Percentiles rank a stretch among this genome's conserved stretches.
Evolutionary conservation across 371 early-diverging fungal genomes (phyloP).

Genomic region (Mortierella sp.): DNA sequence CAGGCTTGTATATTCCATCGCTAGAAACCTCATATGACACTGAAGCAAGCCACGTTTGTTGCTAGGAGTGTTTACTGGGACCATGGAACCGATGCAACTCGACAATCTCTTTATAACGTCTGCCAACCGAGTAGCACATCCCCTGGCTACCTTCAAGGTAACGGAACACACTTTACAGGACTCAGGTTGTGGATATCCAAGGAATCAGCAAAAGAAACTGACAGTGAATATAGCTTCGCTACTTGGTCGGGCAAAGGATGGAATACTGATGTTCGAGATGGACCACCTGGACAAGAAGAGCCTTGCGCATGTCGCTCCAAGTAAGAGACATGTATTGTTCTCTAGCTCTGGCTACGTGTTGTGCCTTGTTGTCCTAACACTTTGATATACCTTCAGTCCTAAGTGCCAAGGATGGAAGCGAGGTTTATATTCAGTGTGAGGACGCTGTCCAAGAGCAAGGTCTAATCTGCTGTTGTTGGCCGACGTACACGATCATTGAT

Average conservation of each 20-base stretch:
- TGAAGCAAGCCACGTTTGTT: not conserved
- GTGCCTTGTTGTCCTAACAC: too few species aligned
- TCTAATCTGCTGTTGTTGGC: constrained; percentile 39
- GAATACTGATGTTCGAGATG: constrained; percentile 21
- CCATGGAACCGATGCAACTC: constrained; percentile 15
- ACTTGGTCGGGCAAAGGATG: constrained; percentile 14
- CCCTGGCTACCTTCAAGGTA: constrained; percentile 20
- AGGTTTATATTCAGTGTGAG: constrained; percentile 17
- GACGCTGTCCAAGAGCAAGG: constrained; percentile 9
- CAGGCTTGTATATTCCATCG: not conserved
- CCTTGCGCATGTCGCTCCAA: constrained; percentile 5
- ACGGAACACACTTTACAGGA: not conserved
- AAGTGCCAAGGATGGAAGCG: constrained; percentile 4
- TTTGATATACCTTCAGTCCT: constrained; percentile 13
- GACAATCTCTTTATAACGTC: constrained; percentile 12
- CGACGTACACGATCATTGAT: constrained; percentile 11
- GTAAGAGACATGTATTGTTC: too few species aligned
- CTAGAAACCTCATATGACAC: too few species aligned
- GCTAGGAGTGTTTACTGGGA: constrained; percentile 22
- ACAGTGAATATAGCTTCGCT: constrained; percentile 3
- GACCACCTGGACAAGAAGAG: constrained; percentile 24
- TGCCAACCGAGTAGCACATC: not conserved
- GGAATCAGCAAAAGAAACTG: not conserved
- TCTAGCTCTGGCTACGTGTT: too few species aligned
- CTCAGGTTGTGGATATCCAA: not conserved